Evolutionary conservation across 2,329 filamentous ascomycete genomes (phyloP), one percentile per base, ranked within the genome.

Genomic region (Calonectria pseudoturangicola): DNA sequence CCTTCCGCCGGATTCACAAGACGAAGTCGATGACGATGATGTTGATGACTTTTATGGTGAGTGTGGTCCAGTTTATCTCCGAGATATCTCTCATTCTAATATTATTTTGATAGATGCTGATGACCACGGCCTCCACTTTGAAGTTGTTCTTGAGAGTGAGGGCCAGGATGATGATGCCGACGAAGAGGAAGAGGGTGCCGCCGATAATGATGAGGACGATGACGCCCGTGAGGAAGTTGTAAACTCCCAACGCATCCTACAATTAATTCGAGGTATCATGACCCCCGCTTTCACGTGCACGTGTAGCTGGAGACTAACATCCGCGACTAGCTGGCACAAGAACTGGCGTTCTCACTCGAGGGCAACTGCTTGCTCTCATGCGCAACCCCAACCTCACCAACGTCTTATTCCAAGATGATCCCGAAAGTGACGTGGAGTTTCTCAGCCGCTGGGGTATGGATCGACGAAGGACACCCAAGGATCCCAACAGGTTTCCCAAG

Each of bases 401-500:
- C 27, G 75, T 84, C 25, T 70, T 86, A 2, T 83, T 85, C 66
- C 82, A 82, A 66, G 80, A 84, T 21, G 79, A 85, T 13, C 82
- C 85, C 2, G 85, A 86, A 13, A 82, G 86, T 6, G 82, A 83
- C 4, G 79, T 82, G 2, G 81, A 81, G 4, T 76, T 82, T 33
- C 60, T 80, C 62, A 45, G 12, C 39, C 84, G 87, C 63, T 86
- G 87, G 77, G 84, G 88, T 48, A 82, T 87, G 41, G 84, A 88
- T 58, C 86, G 89, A 66, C 81, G 84, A 25, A 80, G 81, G 13
- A 76, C 75, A 1, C 79, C 78, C 10, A 86, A 83, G n/a, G 89
- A 92, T 71, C 88, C 88, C 2, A 84, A 92, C 74, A 86, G 90
- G 54, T 96, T 96, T 72, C 95, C 96, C n/a, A 94, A 94, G 78